Evolutionary conservation across 306 rosid species (phyloP).

Genomic region (Trifolium subterraneum): DNA sequence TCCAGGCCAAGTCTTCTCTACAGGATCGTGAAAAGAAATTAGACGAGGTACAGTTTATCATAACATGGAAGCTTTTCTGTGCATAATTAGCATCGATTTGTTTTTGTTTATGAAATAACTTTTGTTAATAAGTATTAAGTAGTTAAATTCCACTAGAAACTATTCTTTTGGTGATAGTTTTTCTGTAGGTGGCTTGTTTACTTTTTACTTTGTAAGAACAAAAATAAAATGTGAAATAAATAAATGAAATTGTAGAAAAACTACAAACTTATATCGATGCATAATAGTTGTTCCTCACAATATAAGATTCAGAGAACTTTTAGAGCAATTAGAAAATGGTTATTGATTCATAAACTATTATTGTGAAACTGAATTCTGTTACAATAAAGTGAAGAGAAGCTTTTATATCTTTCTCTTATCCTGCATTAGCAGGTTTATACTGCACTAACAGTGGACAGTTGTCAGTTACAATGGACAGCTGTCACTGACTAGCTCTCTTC

Average conservation of each 20-base stretch:
- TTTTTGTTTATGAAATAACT: conserved; percentile 17
- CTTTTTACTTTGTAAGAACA: neutral
- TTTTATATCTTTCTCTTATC: neutral
- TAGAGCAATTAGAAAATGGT: neutral
- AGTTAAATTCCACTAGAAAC: conserved; percentile 22
- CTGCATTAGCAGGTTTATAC: neutral
- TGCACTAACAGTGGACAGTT: no score
- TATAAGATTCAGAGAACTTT: neutral
- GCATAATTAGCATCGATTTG: conserved; percentile 33
- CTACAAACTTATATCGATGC: neutral
- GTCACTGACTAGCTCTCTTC: neutral
- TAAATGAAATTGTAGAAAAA: neutral
- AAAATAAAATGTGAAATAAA: neutral
- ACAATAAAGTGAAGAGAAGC: neutral
- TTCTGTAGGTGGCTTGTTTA: conserved; percentile 13
- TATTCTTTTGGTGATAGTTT: conserved; percentile 31
- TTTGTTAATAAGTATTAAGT: neutral
- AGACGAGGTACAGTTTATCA: conserved; percentile 74
- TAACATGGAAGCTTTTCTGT: conserved; percentile 16
- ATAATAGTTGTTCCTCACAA: neutral
- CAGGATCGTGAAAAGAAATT: conserved; percentile 95
- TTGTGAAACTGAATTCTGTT: neutral
- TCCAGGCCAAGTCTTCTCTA: conserved; percentile 91
- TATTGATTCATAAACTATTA: neutral
- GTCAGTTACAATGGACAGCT: neutral